Percentiles rank a stretch among this genome's conserved stretches.
These are phyloP conservation scores for Margaritispora aquatica DNA, from an alignment of 495 filamentous ascomycete species.

Conservation along the genomic window DNA sequence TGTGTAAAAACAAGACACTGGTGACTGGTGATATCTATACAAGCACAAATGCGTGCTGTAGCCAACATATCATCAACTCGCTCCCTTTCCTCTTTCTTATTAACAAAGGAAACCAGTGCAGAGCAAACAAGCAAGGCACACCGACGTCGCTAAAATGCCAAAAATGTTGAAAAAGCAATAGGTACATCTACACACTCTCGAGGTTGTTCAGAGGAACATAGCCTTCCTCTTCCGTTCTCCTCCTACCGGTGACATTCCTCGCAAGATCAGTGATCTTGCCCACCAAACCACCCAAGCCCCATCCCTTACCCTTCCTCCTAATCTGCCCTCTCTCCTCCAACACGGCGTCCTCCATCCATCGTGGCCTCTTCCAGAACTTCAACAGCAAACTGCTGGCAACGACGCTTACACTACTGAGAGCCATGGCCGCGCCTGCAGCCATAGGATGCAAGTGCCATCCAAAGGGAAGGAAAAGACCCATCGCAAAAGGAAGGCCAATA, in stretches of 20 bases:
- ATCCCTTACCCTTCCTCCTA: conserved; percentile 37
- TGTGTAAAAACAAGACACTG: not conserved
- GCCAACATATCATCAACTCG: too few relatives aligned
- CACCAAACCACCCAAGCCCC: conserved; percentile 36
- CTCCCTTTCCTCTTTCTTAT: not conserved
- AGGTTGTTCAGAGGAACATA: conserved; percentile 46
- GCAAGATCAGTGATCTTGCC: conserved; percentile 33
- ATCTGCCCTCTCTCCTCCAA: conserved; percentile 47
- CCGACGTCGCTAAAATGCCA: conserved; percentile 2
- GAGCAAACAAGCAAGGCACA: too few relatives aligned
- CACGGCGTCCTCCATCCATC: conserved; percentile 78
- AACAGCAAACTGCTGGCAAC: conserved; percentile 77
- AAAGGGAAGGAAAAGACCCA: conserved; percentile 89
- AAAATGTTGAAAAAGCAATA: not conserved
- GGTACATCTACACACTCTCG: conserved; percentile 15
- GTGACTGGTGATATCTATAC: not conserved
- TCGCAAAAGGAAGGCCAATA: conserved; percentile 89
- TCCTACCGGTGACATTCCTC: conserved; percentile 27
- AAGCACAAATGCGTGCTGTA: too few relatives aligned
- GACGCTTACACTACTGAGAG: conserved; percentile 80
- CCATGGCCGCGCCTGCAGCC: conserved; percentile 95
- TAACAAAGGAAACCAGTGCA: not conserved
- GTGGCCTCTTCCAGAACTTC: conserved; percentile 80
- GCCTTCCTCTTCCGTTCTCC: conserved; percentile 41
- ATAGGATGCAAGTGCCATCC: conserved; percentile 87